Evolutionary conservation across 805 yeast species (phyloP).

Genomic region (Metschnikowia matae): DNA sequence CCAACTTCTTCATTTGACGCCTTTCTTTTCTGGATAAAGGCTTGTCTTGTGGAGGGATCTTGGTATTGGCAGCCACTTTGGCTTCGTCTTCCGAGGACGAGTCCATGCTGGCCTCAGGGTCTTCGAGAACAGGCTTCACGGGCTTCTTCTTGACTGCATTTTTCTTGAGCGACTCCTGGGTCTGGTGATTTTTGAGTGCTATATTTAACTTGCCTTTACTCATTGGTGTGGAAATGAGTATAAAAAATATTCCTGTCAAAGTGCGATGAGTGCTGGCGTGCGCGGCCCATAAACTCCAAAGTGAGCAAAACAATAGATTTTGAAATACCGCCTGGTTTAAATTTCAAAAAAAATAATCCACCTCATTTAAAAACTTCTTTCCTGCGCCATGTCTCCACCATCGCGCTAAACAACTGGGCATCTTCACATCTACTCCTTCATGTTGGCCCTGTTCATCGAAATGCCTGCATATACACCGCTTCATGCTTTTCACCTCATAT

Average conservation of each 20-base stretch:
- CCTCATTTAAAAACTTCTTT: constrained; percentile 49
- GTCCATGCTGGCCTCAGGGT: constrained; percentile 7
- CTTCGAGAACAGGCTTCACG: constrained; percentile 13
- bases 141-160: constrained; percentile 6
- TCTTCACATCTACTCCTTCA: constrained; percentile 39
- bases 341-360: constrained; percentile 10
- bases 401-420: constrained; percentile 61
- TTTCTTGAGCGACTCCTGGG: constrained; percentile 8
- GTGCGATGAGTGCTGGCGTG: constrained; percentile 15
- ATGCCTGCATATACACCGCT: constrained; percentile 35
- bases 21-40: constrained; percentile 60
- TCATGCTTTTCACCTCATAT: constrained; percentile 27
- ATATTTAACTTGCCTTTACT: constrained; percentile 18
- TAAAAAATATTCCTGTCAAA: constrained; percentile 6
- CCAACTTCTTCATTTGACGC: constrained; percentile 53
- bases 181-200: constrained; percentile 18
- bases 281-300: constrained; percentile 2
- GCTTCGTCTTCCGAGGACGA: constrained; percentile 25
- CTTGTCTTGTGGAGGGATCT: constrained; percentile 7
- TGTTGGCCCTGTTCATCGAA: constrained; percentile 16
- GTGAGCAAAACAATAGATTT: no score
- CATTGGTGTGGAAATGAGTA: constrained; percentile 8
- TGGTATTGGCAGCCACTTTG: constrained; percentile 19
- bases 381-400: constrained; percentile 78
- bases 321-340: no score